phyloP scores from a whole-genome alignment of 768 basidiomycete species.

The Mycena belliarum region DNA sequence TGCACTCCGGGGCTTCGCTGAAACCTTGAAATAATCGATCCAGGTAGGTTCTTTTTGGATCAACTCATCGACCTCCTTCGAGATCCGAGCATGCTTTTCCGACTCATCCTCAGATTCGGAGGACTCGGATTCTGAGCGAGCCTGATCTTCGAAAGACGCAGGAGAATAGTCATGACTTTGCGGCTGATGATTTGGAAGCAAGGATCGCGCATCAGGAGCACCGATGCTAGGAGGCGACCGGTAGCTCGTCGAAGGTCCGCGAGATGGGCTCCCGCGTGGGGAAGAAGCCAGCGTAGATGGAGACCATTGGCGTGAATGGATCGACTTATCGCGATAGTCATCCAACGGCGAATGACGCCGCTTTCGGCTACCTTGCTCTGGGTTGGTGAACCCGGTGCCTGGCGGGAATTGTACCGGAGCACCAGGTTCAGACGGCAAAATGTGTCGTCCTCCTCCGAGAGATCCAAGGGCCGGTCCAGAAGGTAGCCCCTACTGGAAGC shows the following conservation, averaged over 20 bases:
- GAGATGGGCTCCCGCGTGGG: constrained; percentile 5
- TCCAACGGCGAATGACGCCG: constrained; percentile 11
- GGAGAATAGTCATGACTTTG: background rate
- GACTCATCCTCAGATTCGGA: constrained; percentile 33
- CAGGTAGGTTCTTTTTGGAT: constrained; percentile 48
- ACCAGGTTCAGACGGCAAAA: background rate
- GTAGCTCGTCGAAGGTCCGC: background rate
- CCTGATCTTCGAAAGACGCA: background rate
- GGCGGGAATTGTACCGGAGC: background rate
- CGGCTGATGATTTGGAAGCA: background rate
- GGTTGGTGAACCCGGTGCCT: background rate
- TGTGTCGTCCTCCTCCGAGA: background rate
- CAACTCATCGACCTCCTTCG: constrained; percentile 41
- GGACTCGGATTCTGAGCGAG: constrained; percentile 29
- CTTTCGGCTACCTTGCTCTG: constrained; percentile 6
- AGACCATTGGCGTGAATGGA: constrained; percentile 9
- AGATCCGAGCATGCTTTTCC: constrained; percentile 43
- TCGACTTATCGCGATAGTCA: background rate
- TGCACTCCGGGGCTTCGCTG: constrained; percentile 41
- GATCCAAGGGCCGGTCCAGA: background rate
- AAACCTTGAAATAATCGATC: constrained; percentile 42
- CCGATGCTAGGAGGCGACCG: background rate
- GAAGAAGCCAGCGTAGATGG: constrained; percentile 10
- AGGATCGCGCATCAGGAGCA: background rate
- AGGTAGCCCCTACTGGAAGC: constrained; percentile 4